Evolutionary conservation across 163 green algal species (phyloP).

Genomic region (Scenedesmus sp.): DNA sequence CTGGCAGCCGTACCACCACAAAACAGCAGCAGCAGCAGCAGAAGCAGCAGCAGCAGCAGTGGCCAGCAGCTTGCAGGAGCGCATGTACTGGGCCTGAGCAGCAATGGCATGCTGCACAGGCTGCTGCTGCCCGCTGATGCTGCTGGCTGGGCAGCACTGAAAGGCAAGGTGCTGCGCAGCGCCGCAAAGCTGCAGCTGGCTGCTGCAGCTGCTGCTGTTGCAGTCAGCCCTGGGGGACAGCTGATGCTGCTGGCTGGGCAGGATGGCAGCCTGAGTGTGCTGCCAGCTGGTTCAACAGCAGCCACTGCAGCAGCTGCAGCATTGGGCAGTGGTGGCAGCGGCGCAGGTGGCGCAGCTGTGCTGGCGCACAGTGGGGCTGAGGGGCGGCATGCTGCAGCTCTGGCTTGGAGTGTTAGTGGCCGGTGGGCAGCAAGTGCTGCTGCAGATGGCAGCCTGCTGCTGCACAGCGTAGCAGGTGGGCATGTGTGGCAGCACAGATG

Average conservation of each 20-base stretch:
- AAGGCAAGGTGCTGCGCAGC: not conserved
- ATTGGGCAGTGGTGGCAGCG: not conserved
- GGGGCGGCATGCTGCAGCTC: not conserved
- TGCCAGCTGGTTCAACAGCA: not conserved
- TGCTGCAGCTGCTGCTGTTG: not conserved
- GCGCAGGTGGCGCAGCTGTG: not conserved
- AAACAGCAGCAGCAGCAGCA: not conserved
- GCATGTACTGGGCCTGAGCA: not conserved
- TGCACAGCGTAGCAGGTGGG: constrained; percentile 10
- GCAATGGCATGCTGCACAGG: constrained; percentile 28
- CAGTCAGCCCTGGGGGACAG: constrained; percentile 4
- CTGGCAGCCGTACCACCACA: not conserved
- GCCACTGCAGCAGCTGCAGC: constrained; percentile 27
- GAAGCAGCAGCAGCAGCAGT: not conserved
- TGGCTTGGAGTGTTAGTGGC: constrained; percentile 14
- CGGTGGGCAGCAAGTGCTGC: constrained; percentile 22
- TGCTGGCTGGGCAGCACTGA: constrained; percentile 11
- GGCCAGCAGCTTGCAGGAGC: not conserved
- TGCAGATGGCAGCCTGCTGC: constrained; percentile 42
- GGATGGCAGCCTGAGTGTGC: constrained; percentile 11
- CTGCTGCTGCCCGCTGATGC: constrained; percentile 33
- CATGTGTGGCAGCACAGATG: not conserved
- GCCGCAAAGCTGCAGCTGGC: not conserved
- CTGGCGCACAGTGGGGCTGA: not conserved
- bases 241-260: constrained; percentile 8